phyloP scores from a whole-genome alignment of 2,329 filamentous ascomycete genomes.

The Incumbomyces lentus region DNA sequence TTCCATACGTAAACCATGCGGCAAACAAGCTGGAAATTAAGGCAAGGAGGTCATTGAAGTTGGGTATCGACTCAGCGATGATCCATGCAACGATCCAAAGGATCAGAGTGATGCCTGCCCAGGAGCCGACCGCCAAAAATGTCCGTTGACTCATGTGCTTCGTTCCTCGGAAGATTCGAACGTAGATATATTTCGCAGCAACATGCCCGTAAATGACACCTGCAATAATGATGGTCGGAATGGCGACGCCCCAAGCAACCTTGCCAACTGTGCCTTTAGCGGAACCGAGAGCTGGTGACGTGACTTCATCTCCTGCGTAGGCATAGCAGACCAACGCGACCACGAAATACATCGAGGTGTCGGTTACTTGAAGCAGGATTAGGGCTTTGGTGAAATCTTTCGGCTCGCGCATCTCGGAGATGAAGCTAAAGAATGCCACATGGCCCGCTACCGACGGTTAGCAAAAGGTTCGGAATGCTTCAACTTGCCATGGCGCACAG shows the following conservation, averaged over 20 bases:
- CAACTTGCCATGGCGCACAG: too few species aligned
- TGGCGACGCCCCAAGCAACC: constrained; percentile 56
- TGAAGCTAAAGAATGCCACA: constrained; percentile 59
- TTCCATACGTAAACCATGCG: constrained; percentile 53
- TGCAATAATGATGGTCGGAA: constrained; percentile 61
- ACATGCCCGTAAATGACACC: constrained; percentile 62
- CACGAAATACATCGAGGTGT: constrained; percentile 53
- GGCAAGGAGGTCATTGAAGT: constrained; percentile 57
- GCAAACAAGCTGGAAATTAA: constrained; percentile 54
- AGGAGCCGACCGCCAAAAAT: constrained; percentile 43
- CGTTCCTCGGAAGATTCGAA: constrained; percentile 51
- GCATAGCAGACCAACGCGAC: constrained; percentile 59
- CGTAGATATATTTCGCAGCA: constrained; percentile 55
- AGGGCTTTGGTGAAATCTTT: constrained; percentile 54
- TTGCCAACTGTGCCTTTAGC: constrained; percentile 48
- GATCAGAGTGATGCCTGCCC: constrained; percentile 46
- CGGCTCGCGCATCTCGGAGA: constrained; percentile 53
- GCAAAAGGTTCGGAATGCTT: too few species aligned
- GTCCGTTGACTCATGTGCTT: constrained; percentile 45
- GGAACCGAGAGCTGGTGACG: constrained; percentile 57
- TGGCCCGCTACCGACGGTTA: constrained; percentile 35
- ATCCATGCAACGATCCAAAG: constrained; percentile 56
- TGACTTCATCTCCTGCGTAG: constrained; percentile 51
- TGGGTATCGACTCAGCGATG: constrained; percentile 59
- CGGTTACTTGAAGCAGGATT: constrained; percentile 47